These are phyloP conservation scores for Chaetomium sp. DNA, from an alignment of 2,329 filamentous ascomycete species.

Conservation along the genomic window DNA sequence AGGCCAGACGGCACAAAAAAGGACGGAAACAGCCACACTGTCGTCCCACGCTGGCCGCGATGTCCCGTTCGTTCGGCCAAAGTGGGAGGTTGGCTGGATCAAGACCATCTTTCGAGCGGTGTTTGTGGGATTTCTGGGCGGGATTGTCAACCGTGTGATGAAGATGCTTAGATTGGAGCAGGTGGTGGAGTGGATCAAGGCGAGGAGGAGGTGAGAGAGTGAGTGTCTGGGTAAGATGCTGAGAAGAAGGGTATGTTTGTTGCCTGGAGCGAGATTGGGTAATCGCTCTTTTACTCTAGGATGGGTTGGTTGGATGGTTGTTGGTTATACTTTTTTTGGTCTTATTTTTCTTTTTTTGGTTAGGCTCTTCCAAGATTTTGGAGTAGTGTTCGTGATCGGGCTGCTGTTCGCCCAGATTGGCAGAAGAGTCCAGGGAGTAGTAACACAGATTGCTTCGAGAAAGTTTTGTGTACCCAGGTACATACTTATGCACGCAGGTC, in stretches of 20 bases:
- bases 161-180: neutral
- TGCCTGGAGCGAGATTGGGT: no score
- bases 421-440: no score
- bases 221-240: no score
- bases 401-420: no score
- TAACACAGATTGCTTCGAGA: no score
- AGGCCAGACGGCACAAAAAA: neutral
- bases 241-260: no score
- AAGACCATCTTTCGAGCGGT: conserved; percentile 30
- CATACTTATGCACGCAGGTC: no score
- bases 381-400: no score
- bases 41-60: neutral
- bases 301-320: no score
- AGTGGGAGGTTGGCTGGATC: conserved; percentile 27
- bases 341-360: neutral
- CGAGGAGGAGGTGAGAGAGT: neutral
- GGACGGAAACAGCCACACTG: neutral
- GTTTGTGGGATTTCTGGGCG: conserved; percentile 36
- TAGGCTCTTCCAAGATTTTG: neutral
- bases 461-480: no score
- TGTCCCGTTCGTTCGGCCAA: neutral
- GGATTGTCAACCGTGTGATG: conserved; percentile 23
- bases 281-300: no score
- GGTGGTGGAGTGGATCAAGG: neutral
- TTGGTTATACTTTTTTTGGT: neutral